A percentile compares a stretch with the other conserved stretches of the same genome.
Conservation (phyloP, 1,284 basidiomycete species). For the Cutaneotrichosporon sp. region DNA sequence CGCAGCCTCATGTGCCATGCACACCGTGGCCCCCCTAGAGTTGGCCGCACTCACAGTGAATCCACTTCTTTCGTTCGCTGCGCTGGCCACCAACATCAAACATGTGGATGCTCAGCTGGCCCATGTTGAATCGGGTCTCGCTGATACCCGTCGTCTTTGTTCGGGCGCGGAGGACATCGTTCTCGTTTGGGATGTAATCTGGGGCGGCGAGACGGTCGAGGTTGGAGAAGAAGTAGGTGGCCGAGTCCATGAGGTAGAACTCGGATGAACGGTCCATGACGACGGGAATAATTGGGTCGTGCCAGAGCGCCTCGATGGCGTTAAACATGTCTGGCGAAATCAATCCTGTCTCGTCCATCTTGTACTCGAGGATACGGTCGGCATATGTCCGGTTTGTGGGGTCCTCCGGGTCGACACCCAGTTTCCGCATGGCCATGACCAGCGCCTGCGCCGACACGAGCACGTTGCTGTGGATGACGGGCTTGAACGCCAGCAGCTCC, state of each 20-base stretch:
- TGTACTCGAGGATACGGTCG: constrained; percentile 51
- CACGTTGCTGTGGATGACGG: constrained; percentile 61
- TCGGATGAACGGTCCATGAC: constrained; percentile 82
- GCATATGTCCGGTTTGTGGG: constrained; percentile 65
- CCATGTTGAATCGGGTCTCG: constrained; percentile 65
- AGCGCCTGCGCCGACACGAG: constrained; percentile 86
- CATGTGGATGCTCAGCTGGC: constrained; percentile 59
- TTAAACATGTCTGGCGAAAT: constrained; percentile 58
- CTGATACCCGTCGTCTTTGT: constrained; percentile 90
- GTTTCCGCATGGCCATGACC: constrained; percentile 81
- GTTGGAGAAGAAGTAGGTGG: constrained; percentile 85
- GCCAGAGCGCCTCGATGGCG: constrained; percentile 79
- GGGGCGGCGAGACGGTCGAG: constrained; percentile 72
- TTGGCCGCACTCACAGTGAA: constrained; percentile 64
- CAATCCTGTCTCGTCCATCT: constrained; percentile 48
- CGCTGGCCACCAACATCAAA: constrained; percentile 91
- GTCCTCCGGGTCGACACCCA: constrained; percentile 74
- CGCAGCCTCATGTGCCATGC: background rate
- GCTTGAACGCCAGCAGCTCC: constrained; percentile 73
- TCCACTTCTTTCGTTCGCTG: constrained; percentile 92
- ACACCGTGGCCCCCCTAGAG: background rate
- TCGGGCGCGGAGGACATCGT: constrained; percentile 81
- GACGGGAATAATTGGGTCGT: constrained; percentile 78
- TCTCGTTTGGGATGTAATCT: constrained; percentile 79
- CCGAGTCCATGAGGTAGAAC: constrained; percentile 96